phyloP scores from a whole-genome alignment of 768 basidiomycete genomes.

The Russula ochroleuca region DNA sequence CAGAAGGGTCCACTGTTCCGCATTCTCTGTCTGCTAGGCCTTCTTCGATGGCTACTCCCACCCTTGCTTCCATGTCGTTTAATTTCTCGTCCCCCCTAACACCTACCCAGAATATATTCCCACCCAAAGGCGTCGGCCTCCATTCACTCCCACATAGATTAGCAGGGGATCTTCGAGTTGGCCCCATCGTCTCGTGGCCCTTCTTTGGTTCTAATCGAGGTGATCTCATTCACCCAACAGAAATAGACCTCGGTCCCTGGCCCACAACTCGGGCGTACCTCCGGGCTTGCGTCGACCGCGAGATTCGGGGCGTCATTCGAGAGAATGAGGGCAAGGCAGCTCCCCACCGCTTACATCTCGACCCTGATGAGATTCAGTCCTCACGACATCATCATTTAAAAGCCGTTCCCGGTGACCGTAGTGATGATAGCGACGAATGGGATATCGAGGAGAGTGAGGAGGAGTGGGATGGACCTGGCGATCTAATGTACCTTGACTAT shows the following conservation, averaged over 20 bases:
- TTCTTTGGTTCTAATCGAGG: constrained; percentile 85
- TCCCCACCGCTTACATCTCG: constrained; percentile 73
- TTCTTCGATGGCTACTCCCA: constrained; percentile 31
- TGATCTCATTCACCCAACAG: constrained; percentile 59
- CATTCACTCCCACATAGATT: constrained; percentile 18
- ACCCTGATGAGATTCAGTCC: constrained; percentile 69
- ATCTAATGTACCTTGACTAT: constrained; percentile 79
- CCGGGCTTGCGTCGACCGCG: constrained; percentile 62
- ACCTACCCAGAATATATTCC: constrained; percentile 2
- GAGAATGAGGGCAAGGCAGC: constrained; percentile 77
- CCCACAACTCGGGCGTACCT: constrained; percentile 55
- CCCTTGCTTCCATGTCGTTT: constrained; percentile 23
- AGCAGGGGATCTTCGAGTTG: constrained; percentile 51
- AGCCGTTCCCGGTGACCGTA: constrained; percentile 67
- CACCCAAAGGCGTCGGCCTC: not conserved
- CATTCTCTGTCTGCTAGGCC: constrained; percentile 26
- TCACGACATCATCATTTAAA: constrained; percentile 65
- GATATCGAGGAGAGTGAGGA: constrained; percentile 75
- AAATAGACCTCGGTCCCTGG: constrained; percentile 83
- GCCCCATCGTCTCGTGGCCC: constrained; percentile 85
- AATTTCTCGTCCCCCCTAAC: constrained; percentile 15
- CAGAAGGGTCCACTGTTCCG: constrained; percentile 3
- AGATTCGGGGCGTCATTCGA: constrained; percentile 64
- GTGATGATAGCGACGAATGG: constrained; percentile 77
- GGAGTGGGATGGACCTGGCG: constrained; percentile 66